Conservation (phyloP, 2,329 filamentous ascomycete genomes). For the Fusarium compactum region DNA sequence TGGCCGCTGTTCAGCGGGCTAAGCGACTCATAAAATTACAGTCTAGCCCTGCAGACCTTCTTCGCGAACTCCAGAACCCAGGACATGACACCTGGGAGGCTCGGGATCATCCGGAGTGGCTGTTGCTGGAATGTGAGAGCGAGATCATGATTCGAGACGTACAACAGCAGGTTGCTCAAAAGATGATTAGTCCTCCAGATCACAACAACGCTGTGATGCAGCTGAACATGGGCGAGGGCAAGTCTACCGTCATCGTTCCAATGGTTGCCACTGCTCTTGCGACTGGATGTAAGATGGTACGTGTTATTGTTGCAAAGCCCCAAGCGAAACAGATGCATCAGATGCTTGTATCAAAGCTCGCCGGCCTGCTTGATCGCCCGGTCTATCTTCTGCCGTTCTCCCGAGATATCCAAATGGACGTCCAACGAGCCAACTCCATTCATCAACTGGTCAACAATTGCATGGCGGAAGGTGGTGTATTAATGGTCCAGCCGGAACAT, state of each 20-base stretch:
- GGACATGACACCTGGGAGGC: conserved; percentile 70
- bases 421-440: not conserved
- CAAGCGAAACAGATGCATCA: conserved; percentile 70
- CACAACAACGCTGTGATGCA: conserved; percentile 68
- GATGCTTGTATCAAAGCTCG: conserved; percentile 52
- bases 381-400: conserved; percentile 72
- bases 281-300: conserved; percentile 62
- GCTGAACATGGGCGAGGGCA: conserved; percentile 79
- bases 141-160: conserved; percentile 70
- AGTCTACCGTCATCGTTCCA: conserved; percentile 76
- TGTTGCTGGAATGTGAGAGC: conserved; percentile 74
- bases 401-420: conserved; percentile 56
- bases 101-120: conserved; percentile 65
- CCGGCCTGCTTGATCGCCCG: conserved; percentile 65
- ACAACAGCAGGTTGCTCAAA: conserved; percentile 67
- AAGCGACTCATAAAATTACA: conserved; percentile 53
- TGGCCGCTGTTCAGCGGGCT: conserved; percentile 58
- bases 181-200: conserved; percentile 63
- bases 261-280: conserved; percentile 68
- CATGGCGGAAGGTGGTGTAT: conserved; percentile 60
- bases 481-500: conserved; percentile 74
- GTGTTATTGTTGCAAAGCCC: conserved; percentile 72
- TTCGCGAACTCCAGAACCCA: conserved; percentile 59
- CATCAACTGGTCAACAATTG: not conserved
- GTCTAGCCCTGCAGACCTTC: conserved; percentile 49